phyloP scores from a whole-genome alignment of 495 filamentous ascomycete species.

The Xylaria acuta region DNA sequence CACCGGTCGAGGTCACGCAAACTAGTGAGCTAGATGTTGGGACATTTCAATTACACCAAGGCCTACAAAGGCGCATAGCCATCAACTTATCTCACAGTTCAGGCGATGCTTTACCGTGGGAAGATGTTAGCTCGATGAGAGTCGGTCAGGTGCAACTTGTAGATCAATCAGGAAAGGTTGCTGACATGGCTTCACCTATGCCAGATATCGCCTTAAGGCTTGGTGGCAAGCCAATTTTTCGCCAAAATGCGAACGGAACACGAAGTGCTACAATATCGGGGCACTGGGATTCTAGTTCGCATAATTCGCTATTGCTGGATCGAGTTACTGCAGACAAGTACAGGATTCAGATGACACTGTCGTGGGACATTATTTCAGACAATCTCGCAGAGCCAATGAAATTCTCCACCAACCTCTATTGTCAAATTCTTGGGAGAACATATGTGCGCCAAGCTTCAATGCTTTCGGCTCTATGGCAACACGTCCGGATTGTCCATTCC shows the following conservation, averaged over 20 bases:
- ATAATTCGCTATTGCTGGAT: slow-evolving; percentile 87
- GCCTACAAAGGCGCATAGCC: slow-evolving; percentile 86
- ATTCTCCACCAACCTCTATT: slow-evolving; percentile 78
- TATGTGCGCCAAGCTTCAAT: slow-evolving; percentile 84
- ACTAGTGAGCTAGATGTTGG: slow-evolving; percentile 80
- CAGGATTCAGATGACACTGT: slow-evolving; percentile 83
- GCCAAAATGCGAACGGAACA: slow-evolving; percentile 87
- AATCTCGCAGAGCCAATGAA: slow-evolving; percentile 82
- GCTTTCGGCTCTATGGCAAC: slow-evolving; percentile 87
- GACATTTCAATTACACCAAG: slow-evolving; percentile 93
- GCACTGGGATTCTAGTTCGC: slow-evolving; percentile 96
- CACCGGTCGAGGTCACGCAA: slow-evolving; percentile 91
- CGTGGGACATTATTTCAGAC: slow-evolving; percentile 80
- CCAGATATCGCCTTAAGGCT: slow-evolving; percentile 80
- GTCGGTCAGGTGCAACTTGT: slow-evolving; percentile 82
- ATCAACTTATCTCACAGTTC: slow-evolving; percentile 89
- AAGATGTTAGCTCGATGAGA: slow-evolving; percentile 74
- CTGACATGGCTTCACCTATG: slow-evolving; percentile 72
- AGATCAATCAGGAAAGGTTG: slow-evolving; percentile 82
- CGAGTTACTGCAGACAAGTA: slow-evolving; percentile 89
- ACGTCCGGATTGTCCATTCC: slow-evolving; percentile 83
- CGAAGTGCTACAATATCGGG: slow-evolving; percentile 83
- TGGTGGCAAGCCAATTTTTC: slow-evolving; percentile 73
- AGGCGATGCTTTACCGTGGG: slow-evolving; percentile 84
- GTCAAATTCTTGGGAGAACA: slow-evolving; percentile 83